Conservation (phyloP, 495 filamentous ascomycete genomes). For the Tuber umbilicatum region DNA sequence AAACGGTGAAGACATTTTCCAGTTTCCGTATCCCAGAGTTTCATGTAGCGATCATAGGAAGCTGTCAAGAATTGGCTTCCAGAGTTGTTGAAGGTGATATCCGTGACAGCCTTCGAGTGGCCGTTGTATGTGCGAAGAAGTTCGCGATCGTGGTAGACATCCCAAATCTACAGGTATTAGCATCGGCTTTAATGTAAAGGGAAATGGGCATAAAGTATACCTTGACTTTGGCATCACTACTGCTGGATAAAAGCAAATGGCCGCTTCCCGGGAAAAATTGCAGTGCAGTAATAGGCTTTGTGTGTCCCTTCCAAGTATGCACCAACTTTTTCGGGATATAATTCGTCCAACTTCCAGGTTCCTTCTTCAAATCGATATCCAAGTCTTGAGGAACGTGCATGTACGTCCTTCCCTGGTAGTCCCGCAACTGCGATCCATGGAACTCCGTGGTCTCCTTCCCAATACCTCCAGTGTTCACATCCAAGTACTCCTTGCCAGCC, state of each 20-base stretch:
- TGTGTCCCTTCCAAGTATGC: constrained; percentile 80
- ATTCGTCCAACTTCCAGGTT: constrained; percentile 69
- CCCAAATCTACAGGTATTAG: constrained; percentile 58
- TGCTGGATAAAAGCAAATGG: constrained; percentile 78
- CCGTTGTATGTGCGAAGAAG: constrained; percentile 83
- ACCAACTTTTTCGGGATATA: constrained; percentile 89
- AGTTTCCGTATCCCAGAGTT: constrained; percentile 97
- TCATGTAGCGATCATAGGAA: constrained; percentile 88
- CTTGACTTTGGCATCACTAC: constrained; percentile 82
- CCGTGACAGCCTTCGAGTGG: constrained; percentile 82
- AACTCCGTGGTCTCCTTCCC: constrained; percentile 72
- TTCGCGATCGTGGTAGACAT: constrained; percentile 82
- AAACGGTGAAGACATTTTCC: constrained; percentile 79
- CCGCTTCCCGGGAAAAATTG: constrained; percentile 81
- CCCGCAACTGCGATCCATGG: constrained; percentile 71
- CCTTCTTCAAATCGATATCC: constrained; percentile 79
- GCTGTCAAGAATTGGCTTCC: constrained; percentile 88
- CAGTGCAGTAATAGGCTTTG: constrained; percentile 73
- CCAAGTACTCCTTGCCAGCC: constrained; percentile 39
- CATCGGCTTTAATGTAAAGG: neutral
- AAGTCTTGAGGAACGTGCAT: constrained; percentile 97
- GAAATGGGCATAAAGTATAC: constrained; percentile 15
- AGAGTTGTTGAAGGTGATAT: constrained; percentile 73
- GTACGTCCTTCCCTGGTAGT: constrained; percentile 87
- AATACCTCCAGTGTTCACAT: constrained; percentile 49